A percentile compares a stretch with the other conserved stretches of the same genome.
phyloP scores from a whole-genome alignment of 1,284 basidiomycete species.

The Dichomitus squalens region DNA sequence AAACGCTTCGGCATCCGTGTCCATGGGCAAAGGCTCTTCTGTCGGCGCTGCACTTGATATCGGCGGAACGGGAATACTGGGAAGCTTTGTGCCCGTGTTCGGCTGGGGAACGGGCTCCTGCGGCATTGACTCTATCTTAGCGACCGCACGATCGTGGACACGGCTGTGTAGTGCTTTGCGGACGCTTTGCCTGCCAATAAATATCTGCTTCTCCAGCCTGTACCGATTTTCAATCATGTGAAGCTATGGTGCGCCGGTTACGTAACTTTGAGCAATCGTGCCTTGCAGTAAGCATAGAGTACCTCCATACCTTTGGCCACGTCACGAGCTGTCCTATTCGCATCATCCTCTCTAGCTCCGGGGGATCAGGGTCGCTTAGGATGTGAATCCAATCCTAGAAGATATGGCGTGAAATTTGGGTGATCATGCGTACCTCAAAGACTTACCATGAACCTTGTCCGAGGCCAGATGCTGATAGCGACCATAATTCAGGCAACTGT shows the following conservation, averaged over 20 bases:
- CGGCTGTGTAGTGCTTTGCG: constrained; percentile 51
- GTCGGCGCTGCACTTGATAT: constrained; percentile 35
- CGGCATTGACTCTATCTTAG: constrained; percentile 24
- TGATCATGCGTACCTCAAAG: background rate
- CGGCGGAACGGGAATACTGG: constrained; percentile 10
- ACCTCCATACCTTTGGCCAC: constrained; percentile 84
- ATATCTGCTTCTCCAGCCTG: constrained; percentile 81
- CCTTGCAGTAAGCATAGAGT: background rate
- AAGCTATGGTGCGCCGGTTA: constrained; percentile 48
- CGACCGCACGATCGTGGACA: constrained; percentile 22
- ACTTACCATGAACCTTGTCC: constrained; percentile 71
- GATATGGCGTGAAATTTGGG: background rate
- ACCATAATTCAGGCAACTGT: constrained; percentile 21
- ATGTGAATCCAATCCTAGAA: constrained; percentile 82
- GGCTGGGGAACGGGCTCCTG: constrained; percentile 28
- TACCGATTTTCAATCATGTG: constrained; percentile 91
- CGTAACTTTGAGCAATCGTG: background rate
- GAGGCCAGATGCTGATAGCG: constrained; percentile 79
- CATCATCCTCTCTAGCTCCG: constrained; percentile 83
- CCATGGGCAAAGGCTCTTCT: constrained; percentile 58
- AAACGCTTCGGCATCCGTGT: constrained; percentile 51
- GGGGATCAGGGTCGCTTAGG: constrained; percentile 81
- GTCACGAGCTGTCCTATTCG: constrained; percentile 87
- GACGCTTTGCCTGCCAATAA: constrained; percentile 76
- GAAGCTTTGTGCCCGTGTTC: constrained; percentile 27